A percentile compares a stretch with the other conserved stretches of the same genome.
Evolutionary conservation across 768 basidiomycete species (phyloP).

Genomic region (Lentinula sp.): DNA sequence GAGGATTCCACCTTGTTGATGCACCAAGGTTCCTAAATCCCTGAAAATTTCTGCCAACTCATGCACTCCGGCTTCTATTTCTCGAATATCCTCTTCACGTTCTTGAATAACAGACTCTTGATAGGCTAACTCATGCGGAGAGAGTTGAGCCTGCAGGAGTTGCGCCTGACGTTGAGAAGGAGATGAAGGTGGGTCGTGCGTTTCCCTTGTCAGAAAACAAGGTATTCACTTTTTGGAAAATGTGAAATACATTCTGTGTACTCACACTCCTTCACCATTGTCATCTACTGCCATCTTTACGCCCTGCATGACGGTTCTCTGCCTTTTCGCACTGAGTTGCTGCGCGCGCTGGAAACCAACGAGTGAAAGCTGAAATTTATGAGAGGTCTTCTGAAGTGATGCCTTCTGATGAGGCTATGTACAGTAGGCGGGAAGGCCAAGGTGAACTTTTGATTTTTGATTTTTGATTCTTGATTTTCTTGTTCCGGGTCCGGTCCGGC

Average conservation of each 20-base stretch:
- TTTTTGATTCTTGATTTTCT: no score
- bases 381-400: conserved; percentile 84
- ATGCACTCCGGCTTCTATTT: conserved; percentile 95
- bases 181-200: conserved; percentile 32
- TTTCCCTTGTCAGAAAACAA: conserved; percentile 8
- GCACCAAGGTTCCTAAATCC: conserved; percentile 90
- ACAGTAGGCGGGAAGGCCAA: no score
- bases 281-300: conserved; percentile 84
- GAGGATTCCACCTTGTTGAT: conserved; percentile 91
- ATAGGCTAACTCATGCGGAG: conserved; percentile 88
- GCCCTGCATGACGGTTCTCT: conserved; percentile 82
- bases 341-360: conserved; percentile 91
- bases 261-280: conserved; percentile 22
- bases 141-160: conserved; percentile 65
- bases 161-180: conserved; percentile 66
- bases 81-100: conserved; percentile 89
- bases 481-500: no score
- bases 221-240: background rate
- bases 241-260: background rate
- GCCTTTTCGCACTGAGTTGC: conserved; percentile 83
- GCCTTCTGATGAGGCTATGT: conserved; percentile 79
- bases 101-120: conserved; percentile 95
- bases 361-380: conserved; percentile 86
- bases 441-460: no score
- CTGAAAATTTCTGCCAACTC: conserved; percentile 95